A percentile compares a stretch with the other conserved stretches of the same genome.
Conservation (phyloP, 108 stramenopile genomes). For the Skeletonema grethae region DNA sequence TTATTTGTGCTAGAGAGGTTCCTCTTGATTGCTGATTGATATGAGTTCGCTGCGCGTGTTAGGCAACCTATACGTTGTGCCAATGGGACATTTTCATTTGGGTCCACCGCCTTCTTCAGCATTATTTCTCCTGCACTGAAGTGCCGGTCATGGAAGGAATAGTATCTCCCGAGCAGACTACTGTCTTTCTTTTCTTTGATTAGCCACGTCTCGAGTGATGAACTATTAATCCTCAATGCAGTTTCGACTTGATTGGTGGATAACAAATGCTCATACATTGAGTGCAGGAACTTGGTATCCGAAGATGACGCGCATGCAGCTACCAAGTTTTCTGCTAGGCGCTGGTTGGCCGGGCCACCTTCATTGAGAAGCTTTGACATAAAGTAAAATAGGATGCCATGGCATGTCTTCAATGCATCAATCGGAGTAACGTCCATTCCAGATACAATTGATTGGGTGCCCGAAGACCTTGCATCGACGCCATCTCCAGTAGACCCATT, state of each 20-base stretch:
- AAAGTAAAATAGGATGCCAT: conserved; percentile 74
- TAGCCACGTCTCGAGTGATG: conserved; percentile 75
- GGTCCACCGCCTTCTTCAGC: conserved; percentile 48
- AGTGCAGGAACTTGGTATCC: conserved; percentile 65
- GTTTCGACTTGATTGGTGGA: conserved; percentile 65
- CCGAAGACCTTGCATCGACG: conserved; percentile 22
- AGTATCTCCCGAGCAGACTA: conserved; percentile 72
- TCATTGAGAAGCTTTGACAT: conserved; percentile 62
- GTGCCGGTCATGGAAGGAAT: conserved; percentile 63
- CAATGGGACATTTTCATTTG: conserved; percentile 43
- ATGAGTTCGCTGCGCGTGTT: conserved; percentile 64
- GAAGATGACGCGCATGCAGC: conserved; percentile 63
- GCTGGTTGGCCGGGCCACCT: conserved; percentile 20
- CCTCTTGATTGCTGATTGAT: conserved; percentile 40
- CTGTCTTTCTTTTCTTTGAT: conserved; percentile 49
- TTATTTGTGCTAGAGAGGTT: conserved; percentile 5
- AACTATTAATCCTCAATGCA: conserved; percentile 67
- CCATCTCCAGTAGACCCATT: conserved; percentile 7
- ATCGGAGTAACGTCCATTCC: conserved; percentile 63
- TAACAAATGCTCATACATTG: conserved; percentile 67
- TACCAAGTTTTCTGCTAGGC: conserved; percentile 62
- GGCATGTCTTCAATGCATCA: conserved; percentile 77
- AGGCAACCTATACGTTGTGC: conserved; percentile 73
- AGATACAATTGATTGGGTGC: conserved; percentile 41
- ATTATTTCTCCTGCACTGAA: conserved; percentile 72